Evolutionary conservation across 2,329 filamentous ascomycete genomes (phyloP).

Genomic region (Aspergillus sojae): DNA sequence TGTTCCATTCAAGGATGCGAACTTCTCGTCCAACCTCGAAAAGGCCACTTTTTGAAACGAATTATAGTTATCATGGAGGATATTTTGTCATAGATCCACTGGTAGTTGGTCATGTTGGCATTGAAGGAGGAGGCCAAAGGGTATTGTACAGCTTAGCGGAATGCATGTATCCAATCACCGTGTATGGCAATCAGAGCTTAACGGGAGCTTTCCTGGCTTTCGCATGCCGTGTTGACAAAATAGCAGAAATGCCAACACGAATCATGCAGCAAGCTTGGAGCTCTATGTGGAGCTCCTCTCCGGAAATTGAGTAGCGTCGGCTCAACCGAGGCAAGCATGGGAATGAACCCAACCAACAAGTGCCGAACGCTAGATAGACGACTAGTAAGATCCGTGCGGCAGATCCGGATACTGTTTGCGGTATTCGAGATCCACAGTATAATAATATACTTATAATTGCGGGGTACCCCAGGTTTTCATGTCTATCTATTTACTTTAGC

Average conservation of each 20-base stretch:
- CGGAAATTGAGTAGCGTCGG: background rate
- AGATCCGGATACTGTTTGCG: background rate
- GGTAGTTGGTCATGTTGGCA: too few relatives aligned
- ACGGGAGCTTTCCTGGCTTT: background rate
- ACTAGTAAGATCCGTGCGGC: background rate
- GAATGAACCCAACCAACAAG: background rate
- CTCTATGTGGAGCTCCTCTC: background rate
- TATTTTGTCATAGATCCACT: too few relatives aligned
- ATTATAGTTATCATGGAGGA: too few relatives aligned
- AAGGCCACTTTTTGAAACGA: slow-evolving; percentile 32
- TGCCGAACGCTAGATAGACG: background rate
- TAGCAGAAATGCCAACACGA: background rate
- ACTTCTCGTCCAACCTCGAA: slow-evolving; percentile 50
- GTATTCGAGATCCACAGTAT: background rate
- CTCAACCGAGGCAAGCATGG: background rate
- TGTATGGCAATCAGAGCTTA: background rate
- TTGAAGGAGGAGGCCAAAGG: too few relatives aligned
- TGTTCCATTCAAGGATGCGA: slow-evolving; percentile 52
- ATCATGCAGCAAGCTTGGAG: too few relatives aligned
- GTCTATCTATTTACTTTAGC: background rate
- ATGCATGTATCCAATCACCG: too few relatives aligned
- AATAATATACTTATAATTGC: background rate
- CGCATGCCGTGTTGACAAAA: background rate
- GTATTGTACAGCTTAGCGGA: too few relatives aligned
- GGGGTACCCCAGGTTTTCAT: background rate